Evolutionary conservation across 768 basidiomycete genomes (phyloP).

Genomic region (Leccinum arenicola): DNA sequence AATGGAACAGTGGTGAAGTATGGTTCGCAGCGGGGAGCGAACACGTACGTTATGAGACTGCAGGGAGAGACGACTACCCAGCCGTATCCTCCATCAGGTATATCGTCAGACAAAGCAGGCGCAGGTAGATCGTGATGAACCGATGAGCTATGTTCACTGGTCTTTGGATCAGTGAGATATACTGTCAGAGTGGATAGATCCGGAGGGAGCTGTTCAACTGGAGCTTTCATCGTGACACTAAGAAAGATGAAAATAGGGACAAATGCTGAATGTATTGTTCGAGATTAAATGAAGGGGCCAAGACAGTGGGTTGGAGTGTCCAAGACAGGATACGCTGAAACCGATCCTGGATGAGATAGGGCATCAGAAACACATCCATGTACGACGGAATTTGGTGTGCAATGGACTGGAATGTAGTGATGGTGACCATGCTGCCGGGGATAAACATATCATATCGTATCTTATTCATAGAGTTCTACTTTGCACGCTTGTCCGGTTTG

Average conservation of each 20-base stretch:
- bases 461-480: no score
- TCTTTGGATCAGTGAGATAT: background rate
- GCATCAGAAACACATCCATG: background rate
- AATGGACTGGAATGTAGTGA: background rate
- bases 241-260: background rate
- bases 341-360: background rate
- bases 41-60: slow-evolving; percentile 25
- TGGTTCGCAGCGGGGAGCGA: background rate
- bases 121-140: background rate
- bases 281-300: background rate
- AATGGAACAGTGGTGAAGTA: background rate
- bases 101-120: slow-evolving; percentile 3
- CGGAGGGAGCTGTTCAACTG: background rate
- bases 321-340: background rate
- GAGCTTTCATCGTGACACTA: background rate
- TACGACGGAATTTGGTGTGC: background rate
- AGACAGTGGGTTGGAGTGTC: background rate
- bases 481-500: background rate
- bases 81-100: slow-evolving; percentile 34
- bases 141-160: background rate
- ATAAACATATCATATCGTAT: no score
- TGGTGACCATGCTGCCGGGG: background rate
- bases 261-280: background rate
- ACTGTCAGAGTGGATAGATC: background rate
- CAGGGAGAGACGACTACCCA: slow-evolving; percentile 33